Conservation (phyloP, 352 stramenopile genomes). For the Phytophthora hibernalis region DNA sequence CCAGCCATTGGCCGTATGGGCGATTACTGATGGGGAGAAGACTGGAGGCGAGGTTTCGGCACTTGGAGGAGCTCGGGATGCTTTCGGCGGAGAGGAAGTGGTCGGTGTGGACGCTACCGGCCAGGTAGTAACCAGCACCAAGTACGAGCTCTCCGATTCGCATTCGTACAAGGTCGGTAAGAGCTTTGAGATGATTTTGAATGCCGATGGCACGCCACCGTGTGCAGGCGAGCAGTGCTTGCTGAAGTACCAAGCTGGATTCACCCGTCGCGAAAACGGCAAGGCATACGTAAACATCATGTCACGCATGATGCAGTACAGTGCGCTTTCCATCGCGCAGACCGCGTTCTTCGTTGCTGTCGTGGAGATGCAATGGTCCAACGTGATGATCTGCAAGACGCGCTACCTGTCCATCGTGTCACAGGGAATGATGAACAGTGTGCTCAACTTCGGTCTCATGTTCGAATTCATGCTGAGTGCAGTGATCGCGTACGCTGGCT, state of each 20-base stretch:
- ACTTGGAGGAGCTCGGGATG: conserved; percentile 44
- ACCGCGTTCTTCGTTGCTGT: conserved; percentile 89
- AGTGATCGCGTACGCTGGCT: conserved; percentile 86
- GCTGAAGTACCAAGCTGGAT: conserved; percentile 66
- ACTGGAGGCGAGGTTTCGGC: conserved; percentile 37
- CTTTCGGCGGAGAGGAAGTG: conserved; percentile 46
- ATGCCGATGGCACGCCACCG: conserved; percentile 32
- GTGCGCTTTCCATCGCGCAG: conserved; percentile 84
- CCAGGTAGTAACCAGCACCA: conserved; percentile 31
- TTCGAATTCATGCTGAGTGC: conserved; percentile 92
- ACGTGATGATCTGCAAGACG: conserved; percentile 94
- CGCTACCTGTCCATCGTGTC: conserved; percentile 89
- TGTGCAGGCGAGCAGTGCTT: conserved; percentile 56
- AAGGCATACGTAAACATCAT: conserved; percentile 83
- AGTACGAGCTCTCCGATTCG: conserved; percentile 40
- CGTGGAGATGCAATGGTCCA: conserved; percentile 92
- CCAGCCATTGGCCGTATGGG: conserved; percentile 84
- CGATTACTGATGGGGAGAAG: conserved; percentile 51
- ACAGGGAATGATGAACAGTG: conserved; percentile 93
- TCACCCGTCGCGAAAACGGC: conserved; percentile 37
- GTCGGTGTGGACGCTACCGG: conserved; percentile 46
- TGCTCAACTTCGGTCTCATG: conserved; percentile 94
- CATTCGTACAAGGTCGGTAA: conserved; percentile 54
- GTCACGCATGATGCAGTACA: conserved; percentile 88
- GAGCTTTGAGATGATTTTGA: conserved; percentile 61